Evolutionary conservation across 2,329 filamentous ascomycete genomes (phyloP).

Genomic region (Xylaria sp.): DNA sequence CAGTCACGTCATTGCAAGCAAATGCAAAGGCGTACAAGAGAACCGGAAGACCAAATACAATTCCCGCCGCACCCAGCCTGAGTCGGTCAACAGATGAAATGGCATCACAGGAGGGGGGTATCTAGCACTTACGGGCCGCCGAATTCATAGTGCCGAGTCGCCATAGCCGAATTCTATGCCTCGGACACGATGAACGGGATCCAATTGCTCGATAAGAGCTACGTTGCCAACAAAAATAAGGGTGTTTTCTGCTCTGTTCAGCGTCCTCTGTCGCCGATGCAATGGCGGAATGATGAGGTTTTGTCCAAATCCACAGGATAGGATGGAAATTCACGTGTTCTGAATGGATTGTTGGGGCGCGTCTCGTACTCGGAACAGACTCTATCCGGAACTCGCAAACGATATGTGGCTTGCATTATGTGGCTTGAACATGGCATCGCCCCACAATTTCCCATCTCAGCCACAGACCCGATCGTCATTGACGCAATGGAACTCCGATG

Average conservation of each 20-base stretch:
- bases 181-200: not conserved
- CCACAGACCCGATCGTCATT: too few relatives aligned
- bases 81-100: slow-evolving; percentile 8
- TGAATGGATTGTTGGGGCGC: not conserved
- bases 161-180: slow-evolving; percentile 6
- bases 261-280: not conserved
- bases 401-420: too few relatives aligned
- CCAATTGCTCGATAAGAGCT: not conserved
- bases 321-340: not conserved
- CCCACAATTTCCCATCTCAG: too few relatives aligned
- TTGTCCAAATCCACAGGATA: not conserved
- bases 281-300: not conserved
- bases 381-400: too few relatives aligned
- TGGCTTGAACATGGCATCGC: too few relatives aligned
- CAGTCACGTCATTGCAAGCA: slow-evolving; percentile 85
- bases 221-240: not conserved
- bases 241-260: not conserved
- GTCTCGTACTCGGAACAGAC: not conserved
- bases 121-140: slow-evolving; percentile 23
- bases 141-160: slow-evolving; percentile 20
- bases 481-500: too few relatives aligned
- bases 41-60: slow-evolving; percentile 75
- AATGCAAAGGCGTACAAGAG: slow-evolving; percentile 77
- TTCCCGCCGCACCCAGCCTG: slow-evolving; percentile 69
- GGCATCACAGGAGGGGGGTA: not conserved